phyloP scores from a whole-genome alignment of 2,329 filamentous ascomycete species.

The Ophiosphaerella herpotricha region DNA sequence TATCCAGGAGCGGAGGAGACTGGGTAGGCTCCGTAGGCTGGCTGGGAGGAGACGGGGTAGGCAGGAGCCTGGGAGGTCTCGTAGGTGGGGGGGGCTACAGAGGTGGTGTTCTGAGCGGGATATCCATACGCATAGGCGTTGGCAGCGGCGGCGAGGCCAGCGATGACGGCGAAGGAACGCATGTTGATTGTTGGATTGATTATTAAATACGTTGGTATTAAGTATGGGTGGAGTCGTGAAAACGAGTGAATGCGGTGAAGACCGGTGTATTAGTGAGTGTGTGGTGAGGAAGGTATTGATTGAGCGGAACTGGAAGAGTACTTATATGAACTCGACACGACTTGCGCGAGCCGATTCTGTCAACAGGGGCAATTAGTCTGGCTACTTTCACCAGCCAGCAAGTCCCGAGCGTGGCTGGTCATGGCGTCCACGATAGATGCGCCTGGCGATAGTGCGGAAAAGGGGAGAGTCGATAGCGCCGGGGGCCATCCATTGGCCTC shows the following conservation, averaged over 20 bases:
- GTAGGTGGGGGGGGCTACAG: conserved; percentile 14
- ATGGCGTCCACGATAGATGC: conserved; percentile 32
- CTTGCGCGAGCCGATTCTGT: conserved; percentile 23
- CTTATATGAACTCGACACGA: conserved; percentile 41
- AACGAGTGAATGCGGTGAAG: conserved; percentile 49
- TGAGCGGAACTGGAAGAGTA: conserved; percentile 21
- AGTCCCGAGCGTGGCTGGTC: conserved; percentile 28
- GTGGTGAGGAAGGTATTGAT: conserved; percentile 38
- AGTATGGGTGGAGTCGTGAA: conserved; percentile 36
- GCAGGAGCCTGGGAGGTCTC: conserved; percentile 2
- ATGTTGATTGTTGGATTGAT: conserved; percentile 44
- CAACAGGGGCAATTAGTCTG: conserved; percentile 31
- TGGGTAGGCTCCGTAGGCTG: conserved; percentile 2
- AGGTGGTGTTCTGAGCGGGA: conserved; percentile 25
- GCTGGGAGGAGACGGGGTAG: conserved; percentile 8
- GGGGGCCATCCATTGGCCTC: conserved; percentile 28
- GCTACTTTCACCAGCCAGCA: conserved; percentile 33
- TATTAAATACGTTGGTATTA: conserved; percentile 45
- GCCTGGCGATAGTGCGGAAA: conserved; percentile 35
- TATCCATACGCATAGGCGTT: conserved; percentile 19
- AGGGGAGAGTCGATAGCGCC: conserved; percentile 31
- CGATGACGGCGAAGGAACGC: conserved; percentile 43
- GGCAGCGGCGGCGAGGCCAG: conserved; percentile 37
- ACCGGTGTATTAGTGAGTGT: conserved; percentile 47
- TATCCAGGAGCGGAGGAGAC: conserved; percentile 4